Conservation (phyloP, 768 basidiomycete species). For the Leccinum fibrillosum region DNA sequence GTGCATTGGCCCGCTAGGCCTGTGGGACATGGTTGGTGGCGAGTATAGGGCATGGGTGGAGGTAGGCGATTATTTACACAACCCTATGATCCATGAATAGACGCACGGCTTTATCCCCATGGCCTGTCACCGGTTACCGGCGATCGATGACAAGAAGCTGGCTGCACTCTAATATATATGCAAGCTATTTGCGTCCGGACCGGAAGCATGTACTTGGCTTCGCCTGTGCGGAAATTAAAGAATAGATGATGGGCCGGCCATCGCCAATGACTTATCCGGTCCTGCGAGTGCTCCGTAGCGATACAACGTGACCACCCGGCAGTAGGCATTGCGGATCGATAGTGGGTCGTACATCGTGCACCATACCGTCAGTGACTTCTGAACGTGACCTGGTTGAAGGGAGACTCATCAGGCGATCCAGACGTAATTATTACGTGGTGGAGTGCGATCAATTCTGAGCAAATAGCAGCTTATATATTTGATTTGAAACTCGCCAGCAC, state of each 20-base stretch:
- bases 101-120: conserved; percentile 1
- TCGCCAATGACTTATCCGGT: neutral
- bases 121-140: neutral
- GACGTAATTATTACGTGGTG: neutral
- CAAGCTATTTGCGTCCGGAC: neutral
- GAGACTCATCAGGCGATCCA: neutral
- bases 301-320: neutral
- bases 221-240: neutral
- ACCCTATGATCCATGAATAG: conserved; percentile 2
- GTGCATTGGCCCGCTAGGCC: conserved; percentile 4
- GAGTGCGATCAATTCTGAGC: neutral
- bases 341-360: neutral
- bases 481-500: neutral
- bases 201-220: neutral
- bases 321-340: neutral
- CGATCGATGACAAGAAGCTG: neutral
- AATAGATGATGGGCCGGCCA: neutral
- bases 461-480: neutral
- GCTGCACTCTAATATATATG: neutral
- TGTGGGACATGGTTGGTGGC: conserved; percentile 7
- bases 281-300: neutral
- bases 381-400: neutral
- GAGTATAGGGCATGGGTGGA: neutral
- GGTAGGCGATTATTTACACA: neutral
- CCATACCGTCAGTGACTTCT: neutral